A percentile compares a stretch with the other conserved stretches of the same genome.
These are phyloP conservation scores for Dunaliella sp. DNA, from an alignment of 139 green algal genomes.

Conservation along the genomic window DNA sequence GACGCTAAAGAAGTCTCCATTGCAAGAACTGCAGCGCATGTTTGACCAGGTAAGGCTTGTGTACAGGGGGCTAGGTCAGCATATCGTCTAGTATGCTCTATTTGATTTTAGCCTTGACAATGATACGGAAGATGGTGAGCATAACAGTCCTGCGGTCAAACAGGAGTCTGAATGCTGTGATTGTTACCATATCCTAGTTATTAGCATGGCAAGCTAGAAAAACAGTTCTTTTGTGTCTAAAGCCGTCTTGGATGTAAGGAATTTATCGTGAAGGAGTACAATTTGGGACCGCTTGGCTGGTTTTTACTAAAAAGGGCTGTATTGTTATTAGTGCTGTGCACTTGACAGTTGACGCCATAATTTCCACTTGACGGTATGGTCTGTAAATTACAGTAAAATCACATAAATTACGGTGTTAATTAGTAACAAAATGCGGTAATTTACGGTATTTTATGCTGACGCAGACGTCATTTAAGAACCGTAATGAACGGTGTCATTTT, in stretches of 20 bases:
- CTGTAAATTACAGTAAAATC: no score
- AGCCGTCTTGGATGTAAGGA: no score
- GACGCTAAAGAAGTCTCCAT: conserved; percentile 12
- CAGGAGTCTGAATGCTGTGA: background rate
- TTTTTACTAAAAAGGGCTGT: no score
- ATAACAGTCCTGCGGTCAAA: background rate
- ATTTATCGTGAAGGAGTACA: no score
- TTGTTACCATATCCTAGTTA: background rate
- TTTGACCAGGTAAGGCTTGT: conserved; percentile 24
- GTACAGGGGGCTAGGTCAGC: background rate
- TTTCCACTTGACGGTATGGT: no score
- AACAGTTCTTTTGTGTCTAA: no score
- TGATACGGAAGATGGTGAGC: background rate
- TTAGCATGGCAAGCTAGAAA: no score
- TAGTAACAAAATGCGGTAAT: no score
- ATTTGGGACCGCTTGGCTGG: no score
- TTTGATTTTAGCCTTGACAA: background rate
- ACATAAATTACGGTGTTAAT: no score
- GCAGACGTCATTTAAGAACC: background rate
- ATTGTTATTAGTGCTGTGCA: no score
- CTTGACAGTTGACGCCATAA: no score
- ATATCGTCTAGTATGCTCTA: background rate
- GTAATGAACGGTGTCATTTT: background rate
- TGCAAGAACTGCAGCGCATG: conserved; percentile 34
- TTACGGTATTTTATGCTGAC: background rate